Evolutionary conservation across 306 rosid species (phyloP).

Genomic region (Acacia crassicarpa): DNA sequence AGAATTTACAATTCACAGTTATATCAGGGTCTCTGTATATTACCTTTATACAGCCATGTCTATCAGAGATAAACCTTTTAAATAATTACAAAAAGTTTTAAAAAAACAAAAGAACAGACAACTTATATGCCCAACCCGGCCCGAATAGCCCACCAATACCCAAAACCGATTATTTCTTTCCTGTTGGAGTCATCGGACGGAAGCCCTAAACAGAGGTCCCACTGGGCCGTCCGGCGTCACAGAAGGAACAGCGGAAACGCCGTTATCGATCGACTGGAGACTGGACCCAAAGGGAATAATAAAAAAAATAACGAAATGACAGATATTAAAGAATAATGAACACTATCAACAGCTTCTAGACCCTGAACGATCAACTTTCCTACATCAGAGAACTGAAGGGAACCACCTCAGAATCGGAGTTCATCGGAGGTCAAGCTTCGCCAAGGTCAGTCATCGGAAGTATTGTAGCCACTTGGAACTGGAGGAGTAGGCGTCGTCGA

Average conservation of each 20-base stretch:
- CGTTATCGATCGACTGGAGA: not conserved
- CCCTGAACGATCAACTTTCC: not conserved
- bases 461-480: conserved; percentile 1
- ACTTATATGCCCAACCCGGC: too few species aligned
- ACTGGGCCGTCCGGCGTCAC: not conserved
- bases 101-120: too few species aligned
- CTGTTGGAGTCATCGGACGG: too few species aligned
- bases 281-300: not conserved
- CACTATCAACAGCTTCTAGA: not conserved
- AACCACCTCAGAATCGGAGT: conserved; percentile 20
- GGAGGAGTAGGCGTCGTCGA: conserved; percentile 29
- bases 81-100: too few species aligned
- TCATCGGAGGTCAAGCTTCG: conserved; percentile 3
- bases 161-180: too few species aligned
- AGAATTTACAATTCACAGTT: too few species aligned
- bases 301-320: not conserved
- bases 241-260: not conserved
- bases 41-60: not conserved
- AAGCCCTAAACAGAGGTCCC: not conserved
- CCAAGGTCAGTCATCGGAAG: not conserved
- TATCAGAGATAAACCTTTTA: too few species aligned
- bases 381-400: not conserved
- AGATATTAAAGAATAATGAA: not conserved
- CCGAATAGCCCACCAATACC: too few species aligned
- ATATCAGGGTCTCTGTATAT: not conserved